Conservation (phyloP, 306 rosid genomes). For the Cicer bijugum region DNA sequence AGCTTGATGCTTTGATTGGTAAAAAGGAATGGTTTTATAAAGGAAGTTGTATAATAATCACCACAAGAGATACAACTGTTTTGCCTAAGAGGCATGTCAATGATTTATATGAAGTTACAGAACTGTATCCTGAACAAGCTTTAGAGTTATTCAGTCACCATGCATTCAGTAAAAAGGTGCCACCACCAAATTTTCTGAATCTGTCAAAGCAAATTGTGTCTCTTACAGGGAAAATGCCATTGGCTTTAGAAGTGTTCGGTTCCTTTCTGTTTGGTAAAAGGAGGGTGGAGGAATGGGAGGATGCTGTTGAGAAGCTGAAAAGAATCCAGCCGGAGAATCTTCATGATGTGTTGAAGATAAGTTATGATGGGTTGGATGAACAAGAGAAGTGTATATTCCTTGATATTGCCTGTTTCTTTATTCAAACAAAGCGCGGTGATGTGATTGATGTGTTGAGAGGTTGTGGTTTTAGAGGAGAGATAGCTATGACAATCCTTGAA, state of each 20-base stretch:
- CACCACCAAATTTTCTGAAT: constrained; percentile 24
- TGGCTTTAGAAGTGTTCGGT: constrained; percentile 78
- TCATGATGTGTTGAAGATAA: constrained; percentile 66
- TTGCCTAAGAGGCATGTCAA: constrained; percentile 34
- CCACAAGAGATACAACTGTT: constrained; percentile 56
- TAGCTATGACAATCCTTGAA: constrained; percentile 45
- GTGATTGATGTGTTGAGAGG: constrained; percentile 61
- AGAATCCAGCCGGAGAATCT: constrained; percentile 51
- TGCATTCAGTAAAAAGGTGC: constrained; percentile 56
- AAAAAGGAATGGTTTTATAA: constrained; percentile 55
- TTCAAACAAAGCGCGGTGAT: constrained; percentile 52
- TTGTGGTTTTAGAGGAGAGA: constrained; percentile 64
- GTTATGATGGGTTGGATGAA: constrained; percentile 56
- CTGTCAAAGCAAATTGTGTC: constrained; percentile 56
- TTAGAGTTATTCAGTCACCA: constrained; percentile 64
- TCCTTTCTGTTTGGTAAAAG: constrained; percentile 58
- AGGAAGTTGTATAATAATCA: constrained; percentile 63
- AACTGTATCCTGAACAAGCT: constrained; percentile 43
- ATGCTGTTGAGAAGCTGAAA: constrained; percentile 50
- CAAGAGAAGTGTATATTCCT: constrained; percentile 61
- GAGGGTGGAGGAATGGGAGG: constrained; percentile 56
- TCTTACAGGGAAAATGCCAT: constrained; percentile 63
- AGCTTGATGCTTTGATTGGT: constrained; percentile 50
- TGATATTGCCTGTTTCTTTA: constrained; percentile 65
- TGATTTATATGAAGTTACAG: constrained; percentile 54